Base-by-base conservation (phyloP, 768 basidiomycete species). In the Mycena indigotica region DNA sequence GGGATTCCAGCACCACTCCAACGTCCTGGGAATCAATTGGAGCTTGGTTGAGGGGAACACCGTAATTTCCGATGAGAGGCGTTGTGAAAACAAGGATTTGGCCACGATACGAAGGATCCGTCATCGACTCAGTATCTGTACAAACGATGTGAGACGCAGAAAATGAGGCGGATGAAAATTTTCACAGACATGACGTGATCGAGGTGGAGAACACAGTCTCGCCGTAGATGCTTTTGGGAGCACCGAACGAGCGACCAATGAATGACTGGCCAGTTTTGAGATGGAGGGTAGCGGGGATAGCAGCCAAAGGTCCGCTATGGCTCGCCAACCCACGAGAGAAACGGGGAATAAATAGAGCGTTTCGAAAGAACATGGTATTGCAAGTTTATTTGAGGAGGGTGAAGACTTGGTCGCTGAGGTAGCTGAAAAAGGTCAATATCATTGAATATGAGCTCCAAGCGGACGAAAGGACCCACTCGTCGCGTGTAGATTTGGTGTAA, bases 121-220 rank as follows among this genome's bases (percentile, higher is more conserved):
- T 99, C 97, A 99, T 98, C 6, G 94, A 97, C 75, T 99, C 97
- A 46, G 96, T 98, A 72, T 99, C 95, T 96, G 69, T n/a, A 38
- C 25, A 19, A 23, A 57, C 61, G 48, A 4, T 44, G 55, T 52
- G 61, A 49, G 28, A 50, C 53, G 38, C 58, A 52, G 2, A 29
- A 16, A 13, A 29, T 55, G 28, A 17, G 48, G 5, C 51, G 26
- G 30, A 13, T 28, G 21, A 52, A 55, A 53, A 25, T 46, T 16
- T 52, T 3, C 8, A 79, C 90, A 65, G 61, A 94, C 95, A 99
- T 38, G 95, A 97, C 1, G 97, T 99, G 72, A 99, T 99, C 40
- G 94, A 95, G 28, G 97, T 99, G 15, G 94, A 96, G 75, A 99
- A 99, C 26, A 99, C 97, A 1, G 96, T 97, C 80, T 99, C 97